Conservation (phyloP, 306 rosid genomes). For the Styphnolobium japonicum region DNA sequence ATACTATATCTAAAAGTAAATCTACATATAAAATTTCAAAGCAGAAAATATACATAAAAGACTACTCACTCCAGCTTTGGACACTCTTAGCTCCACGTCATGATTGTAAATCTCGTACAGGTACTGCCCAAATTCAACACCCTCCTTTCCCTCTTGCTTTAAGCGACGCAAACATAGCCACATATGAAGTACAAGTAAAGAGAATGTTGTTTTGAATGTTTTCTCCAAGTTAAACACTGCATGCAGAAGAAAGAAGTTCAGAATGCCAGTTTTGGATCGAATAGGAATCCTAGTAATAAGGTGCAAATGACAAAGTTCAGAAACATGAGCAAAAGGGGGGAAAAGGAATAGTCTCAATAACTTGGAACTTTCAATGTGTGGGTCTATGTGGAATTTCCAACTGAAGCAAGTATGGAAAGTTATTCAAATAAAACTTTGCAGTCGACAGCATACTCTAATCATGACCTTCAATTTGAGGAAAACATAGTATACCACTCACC, state of each 20-base stretch:
- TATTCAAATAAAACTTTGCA: neutral
- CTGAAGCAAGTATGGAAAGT: neutral
- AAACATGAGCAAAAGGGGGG: constrained; percentile 25
- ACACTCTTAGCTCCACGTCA: constrained; percentile 88
- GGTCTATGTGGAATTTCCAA: neutral
- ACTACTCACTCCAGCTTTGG: constrained; percentile 85
- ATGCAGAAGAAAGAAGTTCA: constrained; percentile 20
- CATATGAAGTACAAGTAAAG: constrained; percentile 91
- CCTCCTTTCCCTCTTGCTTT: constrained; percentile 87
- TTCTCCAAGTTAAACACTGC: constrained; percentile 97
- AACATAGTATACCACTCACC: neutral
- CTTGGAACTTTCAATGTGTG: neutral
- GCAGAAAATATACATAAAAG: neutral
- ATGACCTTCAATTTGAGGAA: neutral
- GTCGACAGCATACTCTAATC: neutral
- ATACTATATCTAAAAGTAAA: neutral
- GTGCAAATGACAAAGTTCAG: neutral
- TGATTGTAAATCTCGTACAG: constrained; percentile 93
- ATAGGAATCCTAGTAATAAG: neutral
- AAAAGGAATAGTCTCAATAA: neutral
- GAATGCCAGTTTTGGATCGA: neutral
- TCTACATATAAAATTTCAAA: neutral
- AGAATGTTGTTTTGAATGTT: constrained; percentile 89
- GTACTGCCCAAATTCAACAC: constrained; percentile 89
- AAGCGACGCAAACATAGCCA: constrained; percentile 89